These are phyloP conservation scores for Warburgia ugandensis DNA, from an alignment of 164 flowering plant genomes.

Conservation along the genomic window DNA sequence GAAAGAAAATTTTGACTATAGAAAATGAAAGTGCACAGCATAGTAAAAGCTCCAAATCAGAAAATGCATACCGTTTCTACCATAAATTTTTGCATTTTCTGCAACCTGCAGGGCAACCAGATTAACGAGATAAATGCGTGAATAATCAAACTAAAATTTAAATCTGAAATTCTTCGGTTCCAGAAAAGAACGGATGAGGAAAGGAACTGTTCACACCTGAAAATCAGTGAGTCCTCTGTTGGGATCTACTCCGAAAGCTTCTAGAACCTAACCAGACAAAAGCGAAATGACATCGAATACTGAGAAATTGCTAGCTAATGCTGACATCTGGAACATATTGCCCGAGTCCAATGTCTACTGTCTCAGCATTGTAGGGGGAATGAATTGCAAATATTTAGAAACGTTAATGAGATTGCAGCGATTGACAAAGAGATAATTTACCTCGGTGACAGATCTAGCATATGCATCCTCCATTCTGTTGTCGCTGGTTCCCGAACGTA, in stretches of 20 bases:
- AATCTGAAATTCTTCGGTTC: neutral
- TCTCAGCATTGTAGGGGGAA: neutral
- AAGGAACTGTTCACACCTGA: constrained; percentile 39
- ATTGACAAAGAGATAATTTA: constrained; percentile 10
- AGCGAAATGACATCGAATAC: neutral
- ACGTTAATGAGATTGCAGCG: neutral
- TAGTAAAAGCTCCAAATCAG: no score
- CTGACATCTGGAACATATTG: neutral
- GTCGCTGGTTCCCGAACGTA: no score
- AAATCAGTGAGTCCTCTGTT: constrained; percentile 65
- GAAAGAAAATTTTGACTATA: no score
- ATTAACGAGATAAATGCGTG: neutral
- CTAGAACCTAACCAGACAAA: constrained; percentile 53
- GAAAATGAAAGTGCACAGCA: no score
- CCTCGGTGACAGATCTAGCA: constrained; percentile 83
- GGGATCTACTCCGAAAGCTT: constrained; percentile 75
- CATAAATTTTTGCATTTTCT: constrained; percentile 56
- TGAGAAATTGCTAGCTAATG: neutral
- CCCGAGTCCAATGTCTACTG: neutral
- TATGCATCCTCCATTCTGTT: constrained; percentile 70
- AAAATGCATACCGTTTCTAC: constrained; percentile 66
- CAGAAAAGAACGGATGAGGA: neutral
- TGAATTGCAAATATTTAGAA: neutral
- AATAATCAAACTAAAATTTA: neutral
- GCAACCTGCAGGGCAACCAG: constrained; percentile 41